Percentiles rank a stretch among this genome's conserved stretches.
Evolutionary conservation across 192 early-diverging fungal species (phyloP).

Genomic region (Neocallimastix lanati): DNA sequence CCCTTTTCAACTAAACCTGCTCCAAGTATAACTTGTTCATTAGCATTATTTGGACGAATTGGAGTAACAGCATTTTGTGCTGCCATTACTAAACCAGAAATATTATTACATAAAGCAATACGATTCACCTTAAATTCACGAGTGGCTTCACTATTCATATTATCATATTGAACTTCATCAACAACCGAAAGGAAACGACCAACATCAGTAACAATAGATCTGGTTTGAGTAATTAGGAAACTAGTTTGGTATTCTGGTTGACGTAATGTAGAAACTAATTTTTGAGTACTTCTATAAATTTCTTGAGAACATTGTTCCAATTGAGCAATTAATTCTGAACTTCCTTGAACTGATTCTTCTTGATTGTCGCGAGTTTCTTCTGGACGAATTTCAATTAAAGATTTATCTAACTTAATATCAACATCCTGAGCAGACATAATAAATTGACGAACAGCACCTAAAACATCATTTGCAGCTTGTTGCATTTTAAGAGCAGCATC

Average conservation of each 20-base stretch:
- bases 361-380: background rate
- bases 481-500: slow-evolving; percentile 59
- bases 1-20: background rate
- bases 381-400: slow-evolving; percentile 4
- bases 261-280: background rate
- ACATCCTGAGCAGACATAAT: slow-evolving; percentile 41
- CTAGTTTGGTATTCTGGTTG: slow-evolving; percentile 8
- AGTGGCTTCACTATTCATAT: slow-evolving; percentile 6
- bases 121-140: slow-evolving; percentile 41
- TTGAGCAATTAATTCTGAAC: slow-evolving; percentile 17
- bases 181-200: slow-evolving; percentile 28
- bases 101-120: slow-evolving; percentile 39
- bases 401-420: slow-evolving; percentile 11
- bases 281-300: background rate
- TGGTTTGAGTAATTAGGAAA: slow-evolving; percentile 18
- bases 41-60: background rate
- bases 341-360: slow-evolving; percentile 4
- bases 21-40: background rate
- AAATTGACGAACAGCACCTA: slow-evolving; percentile 57
- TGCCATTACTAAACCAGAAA: slow-evolving; percentile 21
- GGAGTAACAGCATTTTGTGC: background rate
- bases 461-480: slow-evolving; percentile 53
- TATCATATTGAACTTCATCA: slow-evolving; percentile 26
- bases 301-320: slow-evolving; percentile 9
- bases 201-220: slow-evolving; percentile 24